Conservation (phyloP, 1,139 yeast species). For the Yamadazyma siamensis region DNA sequence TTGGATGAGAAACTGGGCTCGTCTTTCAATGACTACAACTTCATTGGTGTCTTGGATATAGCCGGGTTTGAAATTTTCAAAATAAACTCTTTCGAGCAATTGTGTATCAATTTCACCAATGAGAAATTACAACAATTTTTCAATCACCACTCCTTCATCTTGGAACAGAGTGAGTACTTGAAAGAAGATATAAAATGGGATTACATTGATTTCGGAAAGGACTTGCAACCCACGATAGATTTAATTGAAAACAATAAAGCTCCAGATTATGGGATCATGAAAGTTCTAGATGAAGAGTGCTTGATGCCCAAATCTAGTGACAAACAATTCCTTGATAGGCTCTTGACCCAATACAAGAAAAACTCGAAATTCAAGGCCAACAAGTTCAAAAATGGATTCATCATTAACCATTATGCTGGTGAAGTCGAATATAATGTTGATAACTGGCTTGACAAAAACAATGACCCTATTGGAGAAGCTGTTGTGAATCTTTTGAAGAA, state of each 20-base stretch:
- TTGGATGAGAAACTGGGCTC: conserved; percentile 5
- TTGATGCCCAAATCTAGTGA: conserved; percentile 91
- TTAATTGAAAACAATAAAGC: conserved; percentile 66
- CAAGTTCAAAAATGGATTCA: conserved; percentile 65
- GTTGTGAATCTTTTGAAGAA: conserved; percentile 54
- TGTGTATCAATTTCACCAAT: conserved; percentile 94
- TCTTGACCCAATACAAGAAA: conserved; percentile 63
- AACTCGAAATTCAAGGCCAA: conserved; percentile 66
- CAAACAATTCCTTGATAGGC: conserved; percentile 74
- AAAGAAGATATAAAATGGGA: conserved; percentile 96
- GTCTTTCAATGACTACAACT: conserved; percentile 37
- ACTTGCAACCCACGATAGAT: conserved; percentile 91
- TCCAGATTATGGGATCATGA: conserved; percentile 78
- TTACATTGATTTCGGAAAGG: conserved; percentile 95
- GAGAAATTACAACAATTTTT: conserved; percentile 95
- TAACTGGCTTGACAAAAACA: conserved; percentile 93
- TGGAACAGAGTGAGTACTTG: conserved; percentile 93
- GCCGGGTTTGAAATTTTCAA: conserved; percentile 97
- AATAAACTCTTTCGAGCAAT: conserved; percentile 89
- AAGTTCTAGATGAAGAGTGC: conserved; percentile 91
- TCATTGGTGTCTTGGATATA: conserved; percentile 91
- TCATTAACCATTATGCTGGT: conserved; percentile 92
- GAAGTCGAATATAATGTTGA: conserved; percentile 88
- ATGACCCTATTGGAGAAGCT: conserved; percentile 86
- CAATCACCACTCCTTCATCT: conserved; percentile 95